Conservation (phyloP, 495 filamentous ascomycete genomes). For the Tirmania nivea region DNA sequence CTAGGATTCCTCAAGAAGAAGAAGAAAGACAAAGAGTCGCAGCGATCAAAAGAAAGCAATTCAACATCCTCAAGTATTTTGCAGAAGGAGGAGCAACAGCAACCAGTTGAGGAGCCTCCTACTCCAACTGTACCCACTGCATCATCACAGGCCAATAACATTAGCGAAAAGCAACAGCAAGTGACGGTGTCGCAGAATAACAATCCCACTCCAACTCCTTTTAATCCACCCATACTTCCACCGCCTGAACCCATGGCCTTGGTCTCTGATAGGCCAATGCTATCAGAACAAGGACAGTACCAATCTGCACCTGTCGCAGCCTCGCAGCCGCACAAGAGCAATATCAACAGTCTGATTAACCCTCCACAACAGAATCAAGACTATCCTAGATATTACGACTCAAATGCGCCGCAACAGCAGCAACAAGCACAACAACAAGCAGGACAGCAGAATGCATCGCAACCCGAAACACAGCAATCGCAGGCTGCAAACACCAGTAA, state of each 20-base stretch:
- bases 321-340: slow-evolving; percentile 33
- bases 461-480: slow-evolving; percentile 1
- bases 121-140: slow-evolving; percentile 31
- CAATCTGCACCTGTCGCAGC: slow-evolving; percentile 21
- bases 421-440: slow-evolving; percentile 15
- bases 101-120: slow-evolving; percentile 11
- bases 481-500: slow-evolving; percentile 1
- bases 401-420: slow-evolving; percentile 8
- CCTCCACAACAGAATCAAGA: slow-evolving; percentile 31
- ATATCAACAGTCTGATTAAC: slow-evolving; percentile 52
- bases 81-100: slow-evolving; percentile 1
- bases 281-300: slow-evolving; percentile 20
- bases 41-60: slow-evolving; percentile 18
- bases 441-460: slow-evolving; percentile 2
- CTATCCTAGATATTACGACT: slow-evolving; percentile 19
- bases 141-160: slow-evolving; percentile 38
- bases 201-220: slow-evolving; percentile 18
- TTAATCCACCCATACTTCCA: slow-evolving; percentile 19
- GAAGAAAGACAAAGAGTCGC: slow-evolving; percentile 52
- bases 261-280: slow-evolving; percentile 23
- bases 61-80: slow-evolving; percentile 15
- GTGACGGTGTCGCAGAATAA: slow-evolving; percentile 3
- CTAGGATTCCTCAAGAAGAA: slow-evolving; percentile 92
- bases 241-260: slow-evolving; percentile 18
- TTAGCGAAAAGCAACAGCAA: slow-evolving; percentile 21